These are phyloP conservation scores for Hortiboletus flavorubellus DNA, from an alignment of 768 basidiomycete species.

Conservation along the genomic window DNA sequence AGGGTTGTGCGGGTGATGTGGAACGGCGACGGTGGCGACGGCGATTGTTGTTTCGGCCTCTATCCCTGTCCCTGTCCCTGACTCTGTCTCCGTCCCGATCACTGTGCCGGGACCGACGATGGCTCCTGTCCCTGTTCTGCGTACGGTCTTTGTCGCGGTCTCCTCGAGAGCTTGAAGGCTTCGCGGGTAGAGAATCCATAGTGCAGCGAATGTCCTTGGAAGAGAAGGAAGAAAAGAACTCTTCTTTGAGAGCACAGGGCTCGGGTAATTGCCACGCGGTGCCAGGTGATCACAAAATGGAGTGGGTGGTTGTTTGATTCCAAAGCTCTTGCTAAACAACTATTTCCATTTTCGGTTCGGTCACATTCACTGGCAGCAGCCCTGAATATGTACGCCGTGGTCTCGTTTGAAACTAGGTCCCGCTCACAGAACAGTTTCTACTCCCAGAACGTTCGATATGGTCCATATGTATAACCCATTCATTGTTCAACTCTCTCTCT, in stretches of 20 bases:
- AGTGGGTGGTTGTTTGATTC: conserved; percentile 25
- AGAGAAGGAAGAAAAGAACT: background rate
- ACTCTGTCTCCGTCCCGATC: conserved; percentile 8
- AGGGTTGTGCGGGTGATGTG: conserved; percentile 9
- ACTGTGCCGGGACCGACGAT: conserved; percentile 5
- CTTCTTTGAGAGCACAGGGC: background rate
- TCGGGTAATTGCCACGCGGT: background rate
- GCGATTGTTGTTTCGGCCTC: background rate
- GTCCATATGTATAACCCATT: background rate
- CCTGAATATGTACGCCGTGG: no score
- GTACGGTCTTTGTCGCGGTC: conserved; percentile 14
- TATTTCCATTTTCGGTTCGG: background rate
- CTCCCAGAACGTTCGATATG: no score
- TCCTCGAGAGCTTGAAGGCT: conserved; percentile 18
- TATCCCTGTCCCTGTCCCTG: background rate
- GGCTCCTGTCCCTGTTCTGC: conserved; percentile 5
- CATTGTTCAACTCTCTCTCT: conserved; percentile 5
- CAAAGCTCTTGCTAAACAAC: conserved; percentile 22
- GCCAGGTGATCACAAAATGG: background rate
- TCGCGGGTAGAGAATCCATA: conserved; percentile 22
- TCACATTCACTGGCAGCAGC: no score
- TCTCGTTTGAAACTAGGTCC: no score
- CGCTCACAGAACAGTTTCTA: no score
- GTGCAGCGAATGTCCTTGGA: background rate
- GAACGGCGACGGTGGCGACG: conserved; percentile 13